Conservation (phyloP, 2,329 filamentous ascomycete genomes). For the Didymosphaeria variabile region DNA sequence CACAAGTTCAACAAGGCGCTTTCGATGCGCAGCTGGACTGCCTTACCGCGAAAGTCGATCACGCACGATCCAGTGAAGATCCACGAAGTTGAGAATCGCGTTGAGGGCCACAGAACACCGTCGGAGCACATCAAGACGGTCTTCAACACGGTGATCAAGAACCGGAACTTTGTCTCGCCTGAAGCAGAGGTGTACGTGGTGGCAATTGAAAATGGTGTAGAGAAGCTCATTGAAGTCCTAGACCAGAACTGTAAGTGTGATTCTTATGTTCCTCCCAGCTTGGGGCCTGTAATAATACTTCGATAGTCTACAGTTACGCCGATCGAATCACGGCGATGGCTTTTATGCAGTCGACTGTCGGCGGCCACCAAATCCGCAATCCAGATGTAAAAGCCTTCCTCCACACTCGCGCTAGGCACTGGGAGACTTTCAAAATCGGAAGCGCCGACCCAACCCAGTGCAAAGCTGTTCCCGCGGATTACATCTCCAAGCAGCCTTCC, state of each 20-base stretch:
- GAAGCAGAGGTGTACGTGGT: slow-evolving; percentile 73
- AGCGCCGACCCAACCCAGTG: slow-evolving; percentile 30
- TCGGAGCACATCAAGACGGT: slow-evolving; percentile 72
- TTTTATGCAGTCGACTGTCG: slow-evolving; percentile 32
- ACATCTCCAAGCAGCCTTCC: slow-evolving; percentile 14
- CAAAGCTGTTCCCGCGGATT: slow-evolving; percentile 33
- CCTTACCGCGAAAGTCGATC: slow-evolving; percentile 66
- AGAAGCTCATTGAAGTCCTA: slow-evolving; percentile 67
- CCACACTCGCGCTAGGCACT: slow-evolving; percentile 42
- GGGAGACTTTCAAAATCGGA: slow-evolving; percentile 32
- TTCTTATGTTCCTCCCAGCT: background rate
- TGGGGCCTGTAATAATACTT: slow-evolving; percentile 16
- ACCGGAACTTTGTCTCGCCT: slow-evolving; percentile 53
- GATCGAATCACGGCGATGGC: slow-evolving; percentile 44
- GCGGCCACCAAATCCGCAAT: slow-evolving; percentile 35
- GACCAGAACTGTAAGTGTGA: slow-evolving; percentile 60
- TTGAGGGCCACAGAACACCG: slow-evolving; percentile 67
- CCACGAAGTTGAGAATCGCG: slow-evolving; percentile 65
- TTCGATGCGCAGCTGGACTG: slow-evolving; percentile 65
- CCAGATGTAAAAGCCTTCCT: slow-evolving; percentile 40
- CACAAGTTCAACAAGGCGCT: slow-evolving; percentile 69
- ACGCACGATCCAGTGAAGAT: slow-evolving; percentile 66
- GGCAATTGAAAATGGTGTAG: slow-evolving; percentile 73
- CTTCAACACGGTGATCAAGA: slow-evolving; percentile 69
- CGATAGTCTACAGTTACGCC: slow-evolving; percentile 36